Evolutionary conservation across 2,329 filamentous ascomycete species (phyloP).

Genomic region (Pyricularia pennisetigena): DNA sequence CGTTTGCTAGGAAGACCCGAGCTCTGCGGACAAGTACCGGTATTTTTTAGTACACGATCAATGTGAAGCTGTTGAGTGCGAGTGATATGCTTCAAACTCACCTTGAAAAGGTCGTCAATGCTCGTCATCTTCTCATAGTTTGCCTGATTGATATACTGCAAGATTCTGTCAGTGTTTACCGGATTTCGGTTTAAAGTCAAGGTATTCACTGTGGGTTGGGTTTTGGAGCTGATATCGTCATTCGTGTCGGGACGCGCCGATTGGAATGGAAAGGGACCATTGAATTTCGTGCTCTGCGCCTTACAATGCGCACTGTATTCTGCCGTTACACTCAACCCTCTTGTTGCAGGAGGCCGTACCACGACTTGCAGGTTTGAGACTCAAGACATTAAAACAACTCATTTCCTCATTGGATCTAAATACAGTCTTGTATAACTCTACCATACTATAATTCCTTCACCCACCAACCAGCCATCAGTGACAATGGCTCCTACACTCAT

Average conservation of each 20-base stretch:
- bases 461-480: neutral
- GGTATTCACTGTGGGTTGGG: neutral
- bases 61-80: neutral
- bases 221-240: neutral
- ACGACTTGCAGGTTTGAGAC: too few relatives aligned
- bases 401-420: neutral
- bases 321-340: too few relatives aligned
- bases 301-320: neutral
- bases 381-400: neutral
- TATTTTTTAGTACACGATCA: neutral
- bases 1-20: constrained; percentile 46
- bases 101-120: constrained; percentile 52
- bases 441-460: neutral
- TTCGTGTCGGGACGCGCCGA: neutral
- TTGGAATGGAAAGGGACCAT: neutral
- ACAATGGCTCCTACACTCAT: constrained; percentile 54
- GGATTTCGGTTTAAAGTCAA: neutral
- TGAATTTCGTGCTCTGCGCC: neutral
- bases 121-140: constrained; percentile 34
- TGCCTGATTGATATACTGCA: neutral
- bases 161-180: neutral
- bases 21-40: constrained; percentile 17
- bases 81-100: constrained; percentile 12
- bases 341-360: neutral
- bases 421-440: neutral